Percentiles rank a stretch among this genome's conserved stretches.
Evolutionary conservation across 768 basidiomycete genomes (phyloP).

Genomic region (Trametes cinnabarina): DNA sequence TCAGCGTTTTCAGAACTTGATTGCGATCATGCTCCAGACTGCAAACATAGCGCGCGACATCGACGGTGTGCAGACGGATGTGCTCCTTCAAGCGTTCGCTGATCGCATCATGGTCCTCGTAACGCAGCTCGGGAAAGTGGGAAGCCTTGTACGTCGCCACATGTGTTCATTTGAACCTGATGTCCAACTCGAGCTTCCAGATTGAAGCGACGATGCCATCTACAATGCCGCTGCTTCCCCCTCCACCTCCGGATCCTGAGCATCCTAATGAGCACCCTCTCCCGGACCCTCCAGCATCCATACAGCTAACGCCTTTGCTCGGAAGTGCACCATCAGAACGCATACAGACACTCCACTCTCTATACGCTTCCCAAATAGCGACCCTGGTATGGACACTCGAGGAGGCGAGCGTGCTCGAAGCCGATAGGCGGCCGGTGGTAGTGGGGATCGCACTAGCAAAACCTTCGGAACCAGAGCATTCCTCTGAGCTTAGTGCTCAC

Average conservation of each 20-base stretch:
- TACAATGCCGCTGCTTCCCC: slow-evolving; percentile 50
- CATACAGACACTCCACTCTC: slow-evolving; percentile 65
- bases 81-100: slow-evolving; percentile 74
- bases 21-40: slow-evolving; percentile 37
- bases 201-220: slow-evolving; percentile 78
- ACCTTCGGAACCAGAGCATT: slow-evolving; percentile 25
- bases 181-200: slow-evolving; percentile 37
- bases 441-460: slow-evolving; percentile 71
- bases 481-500: slow-evolving; percentile 23
- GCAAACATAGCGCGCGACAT: slow-evolving; percentile 53
- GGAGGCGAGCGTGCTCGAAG: slow-evolving; percentile 39
- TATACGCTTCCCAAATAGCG: slow-evolving; percentile 86
- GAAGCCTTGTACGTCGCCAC: slow-evolving; percentile 58
- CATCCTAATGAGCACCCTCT: slow-evolving; percentile 39
- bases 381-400: slow-evolving; percentile 74
- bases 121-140: slow-evolving; percentile 90
- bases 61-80: slow-evolving; percentile 61
- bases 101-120: slow-evolving; percentile 85
- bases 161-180: not conserved
- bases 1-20: too few species aligned
- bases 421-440: slow-evolving; percentile 57
- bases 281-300: slow-evolving; percentile 65
- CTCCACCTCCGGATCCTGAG: slow-evolving; percentile 35
- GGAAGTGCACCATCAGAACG: slow-evolving; percentile 72
- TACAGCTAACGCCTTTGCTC: slow-evolving; percentile 74